Percentiles rank a stretch among this genome's conserved stretches.
These are phyloP conservation scores for Pichia cephalocereana DNA, from an alignment of 805 yeast species.

Conservation along the genomic window DNA sequence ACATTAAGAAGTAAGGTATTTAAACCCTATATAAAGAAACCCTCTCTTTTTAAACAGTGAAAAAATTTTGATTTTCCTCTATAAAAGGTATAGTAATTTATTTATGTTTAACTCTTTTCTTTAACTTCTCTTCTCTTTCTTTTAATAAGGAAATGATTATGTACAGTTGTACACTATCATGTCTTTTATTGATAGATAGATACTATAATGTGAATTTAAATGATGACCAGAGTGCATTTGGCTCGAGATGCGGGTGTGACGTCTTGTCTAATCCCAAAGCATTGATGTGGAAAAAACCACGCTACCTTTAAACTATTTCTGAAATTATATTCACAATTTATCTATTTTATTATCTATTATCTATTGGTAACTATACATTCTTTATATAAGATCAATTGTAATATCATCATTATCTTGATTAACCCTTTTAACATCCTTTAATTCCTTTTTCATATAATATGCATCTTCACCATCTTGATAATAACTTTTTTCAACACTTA, in stretches of 20 bases:
- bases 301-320: conserved; percentile 60
- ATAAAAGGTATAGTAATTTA: too few species aligned
- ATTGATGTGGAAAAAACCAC: conserved; percentile 98
- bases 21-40: too few species aligned
- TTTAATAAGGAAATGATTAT: too few species aligned
- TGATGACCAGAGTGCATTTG: conserved; percentile 99
- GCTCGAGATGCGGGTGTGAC: conserved; percentile 73
- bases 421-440: conserved; percentile 26
- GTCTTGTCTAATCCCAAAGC: conserved; percentile 27
- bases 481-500: conserved; percentile 76
- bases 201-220: conserved; percentile 14
- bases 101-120: background rate
- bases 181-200: background rate
- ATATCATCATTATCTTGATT: conserved; percentile 49
- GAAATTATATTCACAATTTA: background rate
- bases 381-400: conserved; percentile 31
- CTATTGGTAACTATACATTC: too few species aligned
- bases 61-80: too few species aligned
- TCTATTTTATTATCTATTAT: too few species aligned
- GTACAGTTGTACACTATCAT: background rate
- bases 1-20: background rate
- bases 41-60: too few species aligned
- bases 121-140: background rate
- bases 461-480: conserved; percentile 98
- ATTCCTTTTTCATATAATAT: conserved; percentile 77